Base-by-base conservation (phyloP, 306 rosid genomes). In the Fagus crenata region DNA sequence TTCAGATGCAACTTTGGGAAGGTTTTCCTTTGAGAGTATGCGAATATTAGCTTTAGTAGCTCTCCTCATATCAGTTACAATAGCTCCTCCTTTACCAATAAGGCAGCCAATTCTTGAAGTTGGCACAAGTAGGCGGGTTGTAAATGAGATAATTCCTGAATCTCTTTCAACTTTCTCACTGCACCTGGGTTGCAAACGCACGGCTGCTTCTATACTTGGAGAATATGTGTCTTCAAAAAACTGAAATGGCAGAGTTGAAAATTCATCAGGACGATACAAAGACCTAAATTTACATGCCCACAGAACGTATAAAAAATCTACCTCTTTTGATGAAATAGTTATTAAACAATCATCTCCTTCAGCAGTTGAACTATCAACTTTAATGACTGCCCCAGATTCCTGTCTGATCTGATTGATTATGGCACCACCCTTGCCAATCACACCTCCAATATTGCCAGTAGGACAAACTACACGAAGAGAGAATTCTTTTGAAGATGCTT, bases 71-170 rank as follows among this genome's bases (percentile, higher is more conserved):
- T 96, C 99, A 78, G 92, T 91, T 78, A 96, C 89, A 75, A 96
- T 96, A 59, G 98, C 83, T 80, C 98, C 99, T 41, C 99, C 98
- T 86, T 91, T 96, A 81, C 98, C 99, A 80, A 96, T 96, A 68
- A 96, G 97, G 89, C 99, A 96, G 80, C 99, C 99, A 88, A 96
- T 96, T 61, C 97, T 85, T 73, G 98, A 88, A 40, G 96, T 87
- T 32, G 99, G 92, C 72, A 96, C 99, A 74, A 96, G 87, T 53
- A 96, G 53, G 73, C 99, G 96, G 78, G 99, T 91, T 73, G 98
- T 92, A 87, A 87, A 96, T 72, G 99, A 91, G 86, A 91, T 81
- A 37, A 92, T 87, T 74, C 99, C 99, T 31, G 99, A 96, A 84
- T 96, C 99, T 86, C 99, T 87, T 86, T 96, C 99, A 80, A 86